Conservation (phyloP, 2,329 filamentous ascomycete species). For the Penicillium sclerotiorum region DNA sequence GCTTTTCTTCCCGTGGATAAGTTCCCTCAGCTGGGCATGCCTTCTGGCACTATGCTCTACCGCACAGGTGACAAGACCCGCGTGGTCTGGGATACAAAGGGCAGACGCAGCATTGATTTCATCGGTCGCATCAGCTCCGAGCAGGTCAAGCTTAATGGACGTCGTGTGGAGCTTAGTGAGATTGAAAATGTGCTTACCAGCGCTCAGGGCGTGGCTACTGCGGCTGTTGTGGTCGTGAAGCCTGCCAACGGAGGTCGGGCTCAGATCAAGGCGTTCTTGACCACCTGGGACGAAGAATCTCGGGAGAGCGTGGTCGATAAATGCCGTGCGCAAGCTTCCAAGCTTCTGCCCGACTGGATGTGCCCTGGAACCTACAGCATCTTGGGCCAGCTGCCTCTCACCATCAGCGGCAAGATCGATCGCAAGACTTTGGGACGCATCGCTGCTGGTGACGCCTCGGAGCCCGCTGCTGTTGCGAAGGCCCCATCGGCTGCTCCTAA, state of each 20-base stretch:
- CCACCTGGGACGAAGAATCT: background rate
- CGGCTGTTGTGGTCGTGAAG: background rate
- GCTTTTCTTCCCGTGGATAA: constrained; percentile 29
- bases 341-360: background rate
- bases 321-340: background rate
- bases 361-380: background rate
- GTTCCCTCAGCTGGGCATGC: constrained; percentile 49
- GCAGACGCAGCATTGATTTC: constrained; percentile 63
- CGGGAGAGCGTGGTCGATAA: background rate
- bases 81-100: constrained; percentile 63
- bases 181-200: constrained; percentile 53
- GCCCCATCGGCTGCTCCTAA: background rate
- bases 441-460: background rate
- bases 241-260: background rate
- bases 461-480: background rate
- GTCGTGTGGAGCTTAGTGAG: constrained; percentile 78
- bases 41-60: constrained; percentile 17
- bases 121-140: constrained; percentile 76
- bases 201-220: background rate
- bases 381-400: background rate
- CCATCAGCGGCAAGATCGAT: background rate
- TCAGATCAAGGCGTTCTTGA: background rate
- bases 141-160: constrained; percentile 83
- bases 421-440: background rate
- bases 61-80: constrained; percentile 51